Evolutionary conservation across 2,329 filamentous ascomycete species (phyloP).

Genomic region (Thermomyces lanuginosus): DNA sequence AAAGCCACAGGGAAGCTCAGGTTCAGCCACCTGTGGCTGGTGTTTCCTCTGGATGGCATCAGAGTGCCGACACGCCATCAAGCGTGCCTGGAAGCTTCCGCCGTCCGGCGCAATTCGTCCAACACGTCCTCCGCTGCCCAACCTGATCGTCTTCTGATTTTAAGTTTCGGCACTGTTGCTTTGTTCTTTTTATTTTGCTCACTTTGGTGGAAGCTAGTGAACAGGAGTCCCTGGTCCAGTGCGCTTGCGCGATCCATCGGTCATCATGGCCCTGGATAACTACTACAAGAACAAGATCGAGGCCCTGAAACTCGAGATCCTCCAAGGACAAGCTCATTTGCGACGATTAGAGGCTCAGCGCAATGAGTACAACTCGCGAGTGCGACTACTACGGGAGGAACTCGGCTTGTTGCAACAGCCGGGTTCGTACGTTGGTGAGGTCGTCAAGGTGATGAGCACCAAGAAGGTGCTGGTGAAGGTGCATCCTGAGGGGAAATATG

Average conservation of each 20-base stretch:
- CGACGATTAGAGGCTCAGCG: conserved; percentile 91
- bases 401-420: conserved; percentile 90
- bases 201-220: too few relatives aligned
- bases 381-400: conserved; percentile 86
- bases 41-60: too few relatives aligned
- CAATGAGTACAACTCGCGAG: conserved; percentile 98
- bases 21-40: too few relatives aligned
- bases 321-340: conserved; percentile 91
- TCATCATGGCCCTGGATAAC: conserved; percentile 88
- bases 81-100: too few relatives aligned
- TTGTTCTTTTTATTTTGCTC: background rate
- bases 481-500: conserved; percentile 98
- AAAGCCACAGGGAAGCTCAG: too few relatives aligned
- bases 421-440: conserved; percentile 93
- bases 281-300: conserved; percentile 99
- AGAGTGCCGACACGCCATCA: background rate
- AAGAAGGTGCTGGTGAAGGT: conserved; percentile 99
- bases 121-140: too few relatives aligned
- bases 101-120: too few relatives aligned
- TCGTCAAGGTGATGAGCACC: conserved; percentile 99
- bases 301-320: conserved; percentile 99
- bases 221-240: too few relatives aligned
- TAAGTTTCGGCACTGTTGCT: background rate
- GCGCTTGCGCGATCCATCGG: too few relatives aligned
- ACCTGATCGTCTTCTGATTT: too few relatives aligned